Conservation (phyloP, 306 rosid genomes). For the Styphnolobium japonicum region DNA sequence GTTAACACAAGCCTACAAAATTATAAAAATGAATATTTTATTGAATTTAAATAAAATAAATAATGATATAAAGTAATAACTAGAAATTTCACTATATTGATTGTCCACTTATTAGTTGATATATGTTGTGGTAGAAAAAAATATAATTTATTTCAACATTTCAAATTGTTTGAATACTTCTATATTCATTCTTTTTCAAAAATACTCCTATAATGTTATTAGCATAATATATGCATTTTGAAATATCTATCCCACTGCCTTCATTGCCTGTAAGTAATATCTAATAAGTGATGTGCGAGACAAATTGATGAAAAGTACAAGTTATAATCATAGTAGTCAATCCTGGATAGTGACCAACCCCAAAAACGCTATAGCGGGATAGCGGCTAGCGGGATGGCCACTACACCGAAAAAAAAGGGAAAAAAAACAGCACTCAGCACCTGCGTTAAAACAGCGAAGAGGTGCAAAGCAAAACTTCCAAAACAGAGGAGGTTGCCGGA, state of each 20-base stretch:
- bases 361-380: too few relatives aligned
- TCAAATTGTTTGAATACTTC: neutral
- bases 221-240: slow-evolving; percentile 6
- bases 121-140: neutral
- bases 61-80: neutral
- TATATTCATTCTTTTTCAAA: neutral
- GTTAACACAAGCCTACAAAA: neutral
- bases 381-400: too few relatives aligned
- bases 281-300: neutral
- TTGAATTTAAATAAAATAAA: neutral
- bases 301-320: neutral
- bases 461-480: too few relatives aligned
- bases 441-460: too few relatives aligned
- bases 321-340: too few relatives aligned
- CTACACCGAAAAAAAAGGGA: too few relatives aligned
- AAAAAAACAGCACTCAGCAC: too few relatives aligned
- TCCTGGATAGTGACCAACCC: too few relatives aligned
- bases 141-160: neutral
- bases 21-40: neutral
- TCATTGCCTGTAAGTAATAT: neutral
- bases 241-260: neutral
- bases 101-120: neutral
- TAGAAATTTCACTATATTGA: neutral
- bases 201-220: neutral
- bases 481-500: too few relatives aligned